Evolutionary conservation across 345 rosid species (phyloP).

Genomic region (Aegle marmelos): DNA sequence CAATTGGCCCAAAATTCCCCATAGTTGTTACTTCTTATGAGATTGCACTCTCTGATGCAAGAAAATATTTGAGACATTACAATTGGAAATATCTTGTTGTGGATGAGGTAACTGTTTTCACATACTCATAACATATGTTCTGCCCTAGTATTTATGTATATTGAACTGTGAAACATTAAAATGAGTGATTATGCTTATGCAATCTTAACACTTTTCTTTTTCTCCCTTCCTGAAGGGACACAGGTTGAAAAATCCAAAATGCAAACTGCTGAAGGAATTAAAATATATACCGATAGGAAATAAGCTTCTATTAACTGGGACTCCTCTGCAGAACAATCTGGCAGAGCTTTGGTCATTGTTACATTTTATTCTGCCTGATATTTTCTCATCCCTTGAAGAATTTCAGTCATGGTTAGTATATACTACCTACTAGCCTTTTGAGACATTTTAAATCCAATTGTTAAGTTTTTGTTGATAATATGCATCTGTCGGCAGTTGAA

Average conservation of each 20-base stretch:
- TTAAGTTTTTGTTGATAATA: not conserved
- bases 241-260: slow-evolving; percentile 81
- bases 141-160: not conserved
- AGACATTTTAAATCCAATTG: not conserved
- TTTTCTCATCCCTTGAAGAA: slow-evolving; percentile 87
- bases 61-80: slow-evolving; percentile 56
- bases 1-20: slow-evolving; percentile 77
- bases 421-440: not conserved
- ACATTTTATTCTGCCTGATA: slow-evolving; percentile 92
- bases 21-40: slow-evolving; percentile 88
- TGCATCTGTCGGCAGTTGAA: not conserved
- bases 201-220: slow-evolving; percentile 7
- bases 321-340: slow-evolving; percentile 92
- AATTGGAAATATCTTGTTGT: slow-evolving; percentile 89
- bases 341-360: slow-evolving; percentile 98
- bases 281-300: slow-evolving; percentile 52
- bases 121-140: not conserved
- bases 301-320: slow-evolving; percentile 90
- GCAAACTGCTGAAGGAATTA: slow-evolving; percentile 76
- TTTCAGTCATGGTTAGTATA: slow-evolving; percentile 84
- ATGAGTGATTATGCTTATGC: slow-evolving; percentile 2
- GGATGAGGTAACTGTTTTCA: slow-evolving; percentile 68
- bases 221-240: slow-evolving; percentile 63
- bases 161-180: not conserved
- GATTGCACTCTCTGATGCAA: slow-evolving; percentile 79